A percentile compares a stretch with the other conserved stretches of the same genome.
These are phyloP conservation scores for Zymoseptoria ardabiliae DNA, from an alignment of 2,329 filamentous ascomycete species.

Conservation along the genomic window DNA sequence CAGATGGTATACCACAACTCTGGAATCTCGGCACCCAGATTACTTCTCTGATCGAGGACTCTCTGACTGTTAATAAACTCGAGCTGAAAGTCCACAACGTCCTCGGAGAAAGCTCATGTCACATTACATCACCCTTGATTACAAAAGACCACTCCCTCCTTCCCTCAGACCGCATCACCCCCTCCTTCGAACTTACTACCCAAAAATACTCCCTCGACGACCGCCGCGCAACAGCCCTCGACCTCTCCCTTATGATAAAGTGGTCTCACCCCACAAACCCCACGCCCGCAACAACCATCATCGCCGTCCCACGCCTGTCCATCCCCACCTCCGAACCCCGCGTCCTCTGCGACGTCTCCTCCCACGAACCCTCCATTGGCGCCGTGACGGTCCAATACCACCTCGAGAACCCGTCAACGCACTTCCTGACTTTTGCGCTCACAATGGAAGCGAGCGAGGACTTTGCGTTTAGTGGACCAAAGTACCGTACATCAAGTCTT, in stretches of 20 bases:
- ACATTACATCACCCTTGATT: constrained; percentile 17
- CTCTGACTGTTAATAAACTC: constrained; percentile 56
- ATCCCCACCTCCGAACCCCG: constrained; percentile 80
- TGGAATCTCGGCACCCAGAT: constrained; percentile 69
- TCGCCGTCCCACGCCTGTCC: constrained; percentile 72
- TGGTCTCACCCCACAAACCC: constrained; percentile 57
- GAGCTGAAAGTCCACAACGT: constrained; percentile 54
- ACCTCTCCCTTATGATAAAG: constrained; percentile 64
- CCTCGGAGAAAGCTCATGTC: constrained; percentile 56
- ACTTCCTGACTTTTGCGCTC: constrained; percentile 89
- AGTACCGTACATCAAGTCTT: constrained; percentile 70
- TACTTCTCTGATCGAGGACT: constrained; percentile 67
- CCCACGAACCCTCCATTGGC: constrained; percentile 1
- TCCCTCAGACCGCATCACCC: constrained; percentile 8
- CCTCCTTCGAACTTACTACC: constrained; percentile 48
- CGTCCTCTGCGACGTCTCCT: constrained; percentile 51
- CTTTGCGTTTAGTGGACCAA: constrained; percentile 88
- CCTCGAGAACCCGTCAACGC: constrained; percentile 88
- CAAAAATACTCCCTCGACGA: constrained; percentile 78
- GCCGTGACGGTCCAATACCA: constrained; percentile 51
- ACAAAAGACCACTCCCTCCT: constrained; percentile 10
- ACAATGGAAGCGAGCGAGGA: constrained; percentile 87
- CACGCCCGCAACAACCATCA: constrained; percentile 49
- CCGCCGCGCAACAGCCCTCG: constrained; percentile 64
- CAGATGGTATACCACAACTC: constrained; percentile 63